These are phyloP conservation scores for Pittosporum tobira DNA, from an alignment of 129 eudicot species.

Conservation along the genomic window DNA sequence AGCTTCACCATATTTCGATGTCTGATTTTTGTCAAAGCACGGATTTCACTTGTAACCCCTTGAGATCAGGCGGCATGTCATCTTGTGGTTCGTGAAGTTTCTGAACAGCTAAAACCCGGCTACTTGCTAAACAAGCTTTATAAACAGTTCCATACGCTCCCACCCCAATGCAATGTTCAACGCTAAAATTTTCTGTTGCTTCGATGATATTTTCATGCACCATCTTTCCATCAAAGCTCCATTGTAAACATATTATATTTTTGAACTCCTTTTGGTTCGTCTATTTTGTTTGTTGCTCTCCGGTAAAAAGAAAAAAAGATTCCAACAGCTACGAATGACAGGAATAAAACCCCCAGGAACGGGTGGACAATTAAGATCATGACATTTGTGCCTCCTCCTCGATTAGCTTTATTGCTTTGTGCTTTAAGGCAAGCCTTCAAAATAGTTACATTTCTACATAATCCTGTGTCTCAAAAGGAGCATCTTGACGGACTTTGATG, in stretches of 20 bases:
- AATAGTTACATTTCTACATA: background rate
- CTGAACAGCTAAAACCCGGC: background rate
- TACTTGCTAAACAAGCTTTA: background rate
- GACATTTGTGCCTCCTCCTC: background rate
- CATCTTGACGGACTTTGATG: slow-evolving; percentile 1
- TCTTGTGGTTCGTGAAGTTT: slow-evolving; percentile 7
- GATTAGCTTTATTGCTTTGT: background rate
- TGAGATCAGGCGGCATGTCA: slow-evolving; percentile 1
- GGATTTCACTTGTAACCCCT: slow-evolving; percentile 6
- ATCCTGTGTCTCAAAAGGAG: background rate
- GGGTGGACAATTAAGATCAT: background rate
- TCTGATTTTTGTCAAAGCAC: background rate
- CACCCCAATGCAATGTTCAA: background rate
- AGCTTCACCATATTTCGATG: slow-evolving; percentile 5
- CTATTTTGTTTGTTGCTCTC: background rate
- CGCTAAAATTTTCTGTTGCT: background rate
- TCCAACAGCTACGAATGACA: background rate
- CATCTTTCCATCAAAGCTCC: slow-evolving; percentile 5
- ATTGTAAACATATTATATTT: background rate
- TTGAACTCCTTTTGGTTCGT: no score
- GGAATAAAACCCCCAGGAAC: background rate
- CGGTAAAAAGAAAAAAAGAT: background rate
- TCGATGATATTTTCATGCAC: background rate
- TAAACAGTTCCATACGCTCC: slow-evolving; percentile 2
- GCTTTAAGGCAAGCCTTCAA: background rate